These are phyloP conservation scores for Penicillium sp. DNA, from an alignment of 2,329 filamentous ascomycete genomes.

Conservation along the genomic window DNA sequence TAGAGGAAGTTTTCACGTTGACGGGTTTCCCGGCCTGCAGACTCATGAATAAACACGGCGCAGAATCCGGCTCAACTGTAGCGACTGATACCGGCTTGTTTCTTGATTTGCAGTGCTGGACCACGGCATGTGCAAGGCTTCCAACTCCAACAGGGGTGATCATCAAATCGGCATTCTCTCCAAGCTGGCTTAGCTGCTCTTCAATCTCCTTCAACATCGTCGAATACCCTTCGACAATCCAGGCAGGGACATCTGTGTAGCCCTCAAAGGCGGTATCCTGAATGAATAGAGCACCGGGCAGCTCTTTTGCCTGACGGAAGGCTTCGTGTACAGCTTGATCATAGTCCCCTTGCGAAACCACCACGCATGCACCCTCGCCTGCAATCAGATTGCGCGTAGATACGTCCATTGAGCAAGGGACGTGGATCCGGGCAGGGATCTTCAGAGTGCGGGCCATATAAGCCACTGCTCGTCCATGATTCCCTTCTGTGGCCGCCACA, in stretches of 20 bases:
- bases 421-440: constrained; percentile 54
- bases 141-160: constrained; percentile 68
- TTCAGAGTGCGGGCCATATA: constrained; percentile 59
- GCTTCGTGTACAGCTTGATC: constrained; percentile 55
- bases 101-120: constrained; percentile 55
- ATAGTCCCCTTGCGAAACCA: constrained; percentile 54
- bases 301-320: constrained; percentile 32
- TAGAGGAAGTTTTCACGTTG: constrained; percentile 51
- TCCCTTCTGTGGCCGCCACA: constrained; percentile 66
- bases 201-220: constrained; percentile 68
- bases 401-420: constrained; percentile 54
- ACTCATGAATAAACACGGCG: constrained; percentile 48
- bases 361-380: constrained; percentile 57
- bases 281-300: constrained; percentile 50
- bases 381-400: constrained; percentile 51
- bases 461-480: constrained; percentile 68
- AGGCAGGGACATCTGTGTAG: constrained; percentile 62
- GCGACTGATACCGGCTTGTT: constrained; percentile 44
- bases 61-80: constrained; percentile 64
- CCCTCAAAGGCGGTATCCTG: constrained; percentile 64
- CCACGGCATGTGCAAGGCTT: constrained; percentile 64
- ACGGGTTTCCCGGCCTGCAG: constrained; percentile 44
- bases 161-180: constrained; percentile 43
- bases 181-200: constrained; percentile 47
- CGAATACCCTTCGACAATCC: constrained; percentile 71